A percentile compares a stretch with the other conserved stretches of the same genome.
These are phyloP conservation scores for Xylaria sp. DNA, from an alignment of 2,329 filamentous ascomycete species.

Conservation along the genomic window DNA sequence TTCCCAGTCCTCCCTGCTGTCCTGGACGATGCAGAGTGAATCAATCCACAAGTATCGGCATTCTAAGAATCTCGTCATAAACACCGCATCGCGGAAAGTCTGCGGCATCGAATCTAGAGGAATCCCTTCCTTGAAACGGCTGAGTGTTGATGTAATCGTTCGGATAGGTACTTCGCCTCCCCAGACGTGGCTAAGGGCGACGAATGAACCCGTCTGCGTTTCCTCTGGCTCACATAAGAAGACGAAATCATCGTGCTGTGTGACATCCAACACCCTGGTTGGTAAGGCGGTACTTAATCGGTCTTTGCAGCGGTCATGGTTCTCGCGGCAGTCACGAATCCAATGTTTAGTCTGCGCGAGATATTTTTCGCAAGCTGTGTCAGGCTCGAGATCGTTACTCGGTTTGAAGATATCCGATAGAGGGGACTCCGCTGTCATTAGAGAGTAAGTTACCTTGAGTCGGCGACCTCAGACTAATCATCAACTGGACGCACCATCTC, in stretches of 20 bases:
- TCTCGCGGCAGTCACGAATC: slow-evolving; percentile 32
- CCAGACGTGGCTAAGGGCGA: slow-evolving; percentile 39
- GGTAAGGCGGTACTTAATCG: slow-evolving; percentile 28
- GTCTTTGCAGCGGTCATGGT: slow-evolving; percentile 32
- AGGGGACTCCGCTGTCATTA: slow-evolving; percentile 25
- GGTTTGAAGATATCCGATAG: slow-evolving; percentile 35
- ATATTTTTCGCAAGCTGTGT: slow-evolving; percentile 31
- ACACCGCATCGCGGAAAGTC: slow-evolving; percentile 38
- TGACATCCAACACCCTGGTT: slow-evolving; percentile 38
- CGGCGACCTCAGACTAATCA: neutral
- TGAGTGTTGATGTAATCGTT: slow-evolving; percentile 26
- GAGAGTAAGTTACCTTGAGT: slow-evolving; percentile 15
- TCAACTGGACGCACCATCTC: slow-evolving; percentile 21
- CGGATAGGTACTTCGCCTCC: slow-evolving; percentile 35
- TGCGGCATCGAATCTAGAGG: slow-evolving; percentile 30
- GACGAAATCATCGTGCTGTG: slow-evolving; percentile 25
- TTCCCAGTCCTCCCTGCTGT: slow-evolving; percentile 36
- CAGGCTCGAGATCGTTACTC: slow-evolving; percentile 28
- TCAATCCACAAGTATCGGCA: slow-evolving; percentile 39
- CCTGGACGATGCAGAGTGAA: neutral
- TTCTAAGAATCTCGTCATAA: slow-evolving; percentile 24
- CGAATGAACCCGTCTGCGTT: slow-evolving; percentile 28
- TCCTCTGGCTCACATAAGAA: slow-evolving; percentile 33
- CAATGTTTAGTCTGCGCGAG: slow-evolving; percentile 36
- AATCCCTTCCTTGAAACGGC: slow-evolving; percentile 34